Evolutionary conservation across 2,329 filamentous ascomycete species (phyloP), one percentile per base, ranked within the genome.

Genomic region (Diaporthe citriasiana): DNA sequence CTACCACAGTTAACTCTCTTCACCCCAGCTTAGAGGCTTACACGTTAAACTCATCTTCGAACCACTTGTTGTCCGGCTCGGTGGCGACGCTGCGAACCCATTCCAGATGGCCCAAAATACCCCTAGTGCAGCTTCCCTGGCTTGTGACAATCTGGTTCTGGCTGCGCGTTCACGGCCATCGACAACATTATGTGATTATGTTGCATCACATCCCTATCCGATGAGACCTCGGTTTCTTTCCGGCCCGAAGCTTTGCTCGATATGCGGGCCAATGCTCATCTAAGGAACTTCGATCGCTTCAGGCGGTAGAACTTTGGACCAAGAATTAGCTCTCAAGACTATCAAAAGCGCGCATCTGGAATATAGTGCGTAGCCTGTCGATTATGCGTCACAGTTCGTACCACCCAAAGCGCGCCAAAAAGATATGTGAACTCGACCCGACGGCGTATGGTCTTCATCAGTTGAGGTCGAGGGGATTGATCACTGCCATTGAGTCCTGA

Each of bases 391-490:
- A 27, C 19, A 35, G 17, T 38, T 50, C 60, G 7, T 66, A 66
- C 60, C 27, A 66, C 60, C 42, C 42, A 66, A 35, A 66, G 42
- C 27, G 60, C 60, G 60, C 60, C 30, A 19, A 35, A 50, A 7
- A 66, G 42, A 47, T 50, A 66, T 17, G 60, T 66, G 22, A 50
- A 66, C 10, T 66, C 60, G 22, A 50, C 42, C 19, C 60, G 42
- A 30, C 60, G 42, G 8, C 42, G 60, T 13, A 66, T 17, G 10
- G 17, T 51, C 27, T 38, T 35, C 9, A 66, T 66, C 1, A 47
- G 19, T 25, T 35, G 42, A 33, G 27, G 60, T n/a, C 60, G 60
- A 50, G 19, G 42, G 17, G 25, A 9, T 8, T 17, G 17, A 10
- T 50, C 42, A 35, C 27, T 50, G 22, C 60, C 42, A n/a, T 66